Evolutionary conservation across 208 protist genomes (phyloP), one percentile per base, ranked within the genome.

Genomic region (Wallacemonas collosoma): DNA sequence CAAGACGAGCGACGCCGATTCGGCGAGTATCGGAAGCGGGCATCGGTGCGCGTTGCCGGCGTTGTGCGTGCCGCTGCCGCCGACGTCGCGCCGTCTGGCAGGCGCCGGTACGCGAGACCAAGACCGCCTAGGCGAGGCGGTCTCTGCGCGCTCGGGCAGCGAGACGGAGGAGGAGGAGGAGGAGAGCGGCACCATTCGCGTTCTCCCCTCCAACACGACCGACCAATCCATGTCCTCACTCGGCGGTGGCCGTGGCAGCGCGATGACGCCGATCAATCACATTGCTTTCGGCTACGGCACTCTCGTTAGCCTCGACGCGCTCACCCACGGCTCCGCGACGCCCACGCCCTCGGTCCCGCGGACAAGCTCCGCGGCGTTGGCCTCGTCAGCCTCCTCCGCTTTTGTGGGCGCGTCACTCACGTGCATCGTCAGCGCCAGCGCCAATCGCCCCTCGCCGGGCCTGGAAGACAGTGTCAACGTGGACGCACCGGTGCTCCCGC

Each of bases 131-230:
- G 26, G 26, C 26, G 26, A 26, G 26, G 26, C 26, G 26, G 26
- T 26, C 26, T 26, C 26, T 26, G 26, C 26, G 26, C 8, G 12
- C 12, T 14, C 45, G 45, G 45, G 12, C 45, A 12, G 45, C 12
- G 45, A 50, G 6, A 12, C 45, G 8, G 45, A 50, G 12, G 45
- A 50, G 45, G 45, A 50, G 5, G 45, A 50, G 45, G 60, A 65
- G 12, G 60, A 65, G 5, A 65, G 60, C 60, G 60, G 40, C 38
- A 65, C 60, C 5, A 65, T 65, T n/a, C 36, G 40, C 9, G 43
- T 65, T 4, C n/a, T 65, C 14, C 38, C 60, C 5, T 65, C 60
- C 8, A 50, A 26, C 5, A 63, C 57, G 39, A 63, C 57, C 0
- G 40, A 65, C 43, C 60, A 26, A 38, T 65, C 60, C 4, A 12